These are phyloP conservation scores for Agapanthus africanus DNA, from an alignment of 106 monocot species.

Conservation along the genomic window DNA sequence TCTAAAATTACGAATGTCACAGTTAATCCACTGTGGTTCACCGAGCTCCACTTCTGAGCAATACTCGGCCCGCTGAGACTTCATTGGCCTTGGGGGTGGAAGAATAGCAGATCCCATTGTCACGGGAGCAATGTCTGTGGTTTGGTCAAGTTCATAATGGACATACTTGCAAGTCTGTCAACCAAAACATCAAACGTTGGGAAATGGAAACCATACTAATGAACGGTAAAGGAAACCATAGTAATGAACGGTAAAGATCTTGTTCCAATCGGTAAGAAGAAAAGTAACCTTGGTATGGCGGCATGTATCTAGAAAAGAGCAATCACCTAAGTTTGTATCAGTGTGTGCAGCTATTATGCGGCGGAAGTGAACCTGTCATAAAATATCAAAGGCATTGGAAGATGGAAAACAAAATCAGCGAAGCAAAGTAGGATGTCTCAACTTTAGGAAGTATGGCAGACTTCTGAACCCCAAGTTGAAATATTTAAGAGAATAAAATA, in stretches of 20 bases:
- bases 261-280: no score
- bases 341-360: conserved; percentile 98
- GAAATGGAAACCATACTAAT: neutral
- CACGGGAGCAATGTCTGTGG: conserved; percentile 66
- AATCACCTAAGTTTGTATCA: conserved; percentile 92
- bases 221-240: neutral
- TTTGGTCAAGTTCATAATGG: conserved; percentile 96
- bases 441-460: neutral
- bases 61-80: conserved; percentile 76
- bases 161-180: conserved; percentile 98
- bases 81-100: conserved; percentile 65
- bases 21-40: conserved; percentile 95
- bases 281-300: conserved; percentile 90
- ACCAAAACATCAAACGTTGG: conserved; percentile 2
- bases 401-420: neutral
- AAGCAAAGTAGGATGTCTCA: neutral
- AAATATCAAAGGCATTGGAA: neutral
- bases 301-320: conserved; percentile 97
- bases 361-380: conserved; percentile 79
- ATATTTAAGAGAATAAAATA: neutral
- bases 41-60: conserved; percentile 98
- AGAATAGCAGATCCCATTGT: conserved; percentile 55
- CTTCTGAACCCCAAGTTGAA: neutral
- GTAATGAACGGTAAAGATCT: neutral
- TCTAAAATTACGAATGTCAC: conserved; percentile 85